Base-by-base conservation (phyloP, 306 rosid genomes). In the Biancaea sappan region DNA sequence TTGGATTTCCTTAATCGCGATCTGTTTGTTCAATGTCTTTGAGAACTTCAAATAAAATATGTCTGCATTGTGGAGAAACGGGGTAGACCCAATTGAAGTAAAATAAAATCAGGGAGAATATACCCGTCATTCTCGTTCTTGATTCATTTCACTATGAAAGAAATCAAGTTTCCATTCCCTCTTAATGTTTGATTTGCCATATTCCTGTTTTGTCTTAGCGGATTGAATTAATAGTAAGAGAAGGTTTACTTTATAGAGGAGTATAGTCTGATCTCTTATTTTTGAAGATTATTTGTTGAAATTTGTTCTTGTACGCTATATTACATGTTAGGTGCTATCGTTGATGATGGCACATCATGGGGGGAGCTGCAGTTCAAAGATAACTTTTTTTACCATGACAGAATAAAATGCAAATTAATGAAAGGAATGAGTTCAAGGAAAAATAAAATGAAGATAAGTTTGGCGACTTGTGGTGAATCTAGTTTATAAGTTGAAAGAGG, bases 401-500 rank as follows among this genome's bases (percentile, higher is more conserved):
- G 28, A 19, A 26, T 56, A 37, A 28, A 53, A 67, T 47, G 7
- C 24, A 8, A 26, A 10, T 10, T 67, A n/a, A 46, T 16, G 7
- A 16, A 16, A 66, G 26, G 2, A 1, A 43, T 15, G 43, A 24
- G 37, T 41, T 63, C 25, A 19, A 38, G 15, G 12, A 13, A 5
- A 24, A 12, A 21, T 29, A 40, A 40, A 37, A 21, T 38, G 57
- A 8, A 15, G 21, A 46, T 25, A 4, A 11, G 47, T 34, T 62
- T 12, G 26, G 8, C 43, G 1, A 1, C 43, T 43, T 43, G 24
- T 22, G 22, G 50, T 18, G 35, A 70, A n/a, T 3, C n/a, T 29
- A 19, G 50, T 69, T 69, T 22, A 25, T 47, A 7, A 38, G 54
- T 31, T 61, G 65, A 71, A 54, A 69, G 15, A 22, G 51, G 37